phyloP scores from a whole-genome alignment of 768 basidiomycete genomes.

The Pholiota conissans region DNA sequence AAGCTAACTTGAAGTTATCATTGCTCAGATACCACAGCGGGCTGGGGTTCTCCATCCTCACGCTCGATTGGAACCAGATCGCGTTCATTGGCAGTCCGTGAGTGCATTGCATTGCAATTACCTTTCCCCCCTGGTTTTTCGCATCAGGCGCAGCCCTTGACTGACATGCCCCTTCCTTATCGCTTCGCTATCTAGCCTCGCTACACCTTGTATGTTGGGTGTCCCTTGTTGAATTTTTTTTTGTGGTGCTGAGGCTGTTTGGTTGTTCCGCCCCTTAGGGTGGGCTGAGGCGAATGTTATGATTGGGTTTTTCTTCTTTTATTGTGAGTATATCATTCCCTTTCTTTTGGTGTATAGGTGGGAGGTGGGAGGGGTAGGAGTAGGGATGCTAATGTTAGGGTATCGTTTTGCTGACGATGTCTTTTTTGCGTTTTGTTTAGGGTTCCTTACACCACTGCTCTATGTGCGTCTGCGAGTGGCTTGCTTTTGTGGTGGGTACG shows the following conservation, averaged over 20 bases:
- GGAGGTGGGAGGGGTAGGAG: no score
- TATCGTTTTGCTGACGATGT: no score
- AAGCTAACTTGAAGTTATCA: neutral
- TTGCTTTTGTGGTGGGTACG: neutral
- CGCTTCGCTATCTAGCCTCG: slow-evolving; percentile 37
- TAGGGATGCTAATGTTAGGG: no score
- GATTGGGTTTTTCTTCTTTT: slow-evolving; percentile 62
- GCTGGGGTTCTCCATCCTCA: slow-evolving; percentile 51
- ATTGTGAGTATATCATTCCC: slow-evolving; percentile 51
- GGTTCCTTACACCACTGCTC: slow-evolving; percentile 50
- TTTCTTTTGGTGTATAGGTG: no score
- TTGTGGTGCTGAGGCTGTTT: slow-evolving; percentile 8
- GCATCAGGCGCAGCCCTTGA: neutral
- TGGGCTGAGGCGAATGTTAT: slow-evolving; percentile 77
- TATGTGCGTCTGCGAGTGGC: slow-evolving; percentile 36
- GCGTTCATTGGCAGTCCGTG: slow-evolving; percentile 68
- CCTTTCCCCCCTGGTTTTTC: slow-evolving; percentile 6
- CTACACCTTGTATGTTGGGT: slow-evolving; percentile 42
- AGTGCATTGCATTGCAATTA: no score
- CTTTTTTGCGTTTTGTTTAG: slow-evolving; percentile 20
- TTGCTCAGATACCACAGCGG: slow-evolving; percentile 46
- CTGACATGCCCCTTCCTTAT: neutral
- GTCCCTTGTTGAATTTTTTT: slow-evolving; percentile 1
- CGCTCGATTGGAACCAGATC: slow-evolving; percentile 68
- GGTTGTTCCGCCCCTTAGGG: slow-evolving; percentile 37